These are phyloP conservation scores for Penicillium bialowiezense DNA, from an alignment of 495 filamentous ascomycete species.

Conservation along the genomic window DNA sequence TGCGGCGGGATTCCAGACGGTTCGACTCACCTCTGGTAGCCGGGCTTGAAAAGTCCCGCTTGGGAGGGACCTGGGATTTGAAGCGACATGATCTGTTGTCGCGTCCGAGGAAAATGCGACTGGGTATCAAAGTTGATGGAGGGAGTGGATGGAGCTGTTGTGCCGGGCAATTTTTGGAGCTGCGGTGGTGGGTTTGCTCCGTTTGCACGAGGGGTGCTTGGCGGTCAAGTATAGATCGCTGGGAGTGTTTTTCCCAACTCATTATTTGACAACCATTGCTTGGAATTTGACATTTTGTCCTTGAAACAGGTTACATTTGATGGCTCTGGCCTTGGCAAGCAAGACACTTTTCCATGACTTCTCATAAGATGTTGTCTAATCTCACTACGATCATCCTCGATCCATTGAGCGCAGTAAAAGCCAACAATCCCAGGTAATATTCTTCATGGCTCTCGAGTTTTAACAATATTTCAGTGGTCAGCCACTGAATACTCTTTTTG, in stretches of 20 bases:
- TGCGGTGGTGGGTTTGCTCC: conserved; percentile 42
- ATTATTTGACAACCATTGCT: too few species aligned
- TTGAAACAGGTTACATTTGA: too few species aligned
- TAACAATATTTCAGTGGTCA: too few species aligned
- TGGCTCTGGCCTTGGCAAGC: too few species aligned
- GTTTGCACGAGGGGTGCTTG: conserved; percentile 42
- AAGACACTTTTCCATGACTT: too few species aligned
- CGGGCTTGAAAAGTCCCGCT: conserved; percentile 89
- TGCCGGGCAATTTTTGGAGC: conserved; percentile 47
- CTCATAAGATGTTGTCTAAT: too few species aligned
- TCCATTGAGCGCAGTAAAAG: too few species aligned
- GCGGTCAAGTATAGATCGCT: not conserved
- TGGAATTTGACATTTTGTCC: too few species aligned
- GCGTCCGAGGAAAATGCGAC: conserved; percentile 26
- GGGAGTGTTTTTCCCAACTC: not conserved
- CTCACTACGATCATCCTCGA: too few species aligned
- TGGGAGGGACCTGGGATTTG: conserved; percentile 92
- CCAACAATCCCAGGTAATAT: too few species aligned
- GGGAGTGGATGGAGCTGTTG: conserved; percentile 27
- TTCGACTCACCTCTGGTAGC: conserved; percentile 83
- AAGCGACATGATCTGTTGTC: conserved; percentile 73
- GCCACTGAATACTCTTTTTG: too few species aligned
- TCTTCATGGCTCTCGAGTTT: too few species aligned
- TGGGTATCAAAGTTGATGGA: conserved; percentile 19
- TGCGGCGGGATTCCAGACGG: conserved; percentile 24